Percentiles rank a stretch among this genome's conserved stretches.
These are phyloP conservation scores for Pharus latifolius DNA, from an alignment of 176 grass and related monocot species.

Conservation along the genomic window DNA sequence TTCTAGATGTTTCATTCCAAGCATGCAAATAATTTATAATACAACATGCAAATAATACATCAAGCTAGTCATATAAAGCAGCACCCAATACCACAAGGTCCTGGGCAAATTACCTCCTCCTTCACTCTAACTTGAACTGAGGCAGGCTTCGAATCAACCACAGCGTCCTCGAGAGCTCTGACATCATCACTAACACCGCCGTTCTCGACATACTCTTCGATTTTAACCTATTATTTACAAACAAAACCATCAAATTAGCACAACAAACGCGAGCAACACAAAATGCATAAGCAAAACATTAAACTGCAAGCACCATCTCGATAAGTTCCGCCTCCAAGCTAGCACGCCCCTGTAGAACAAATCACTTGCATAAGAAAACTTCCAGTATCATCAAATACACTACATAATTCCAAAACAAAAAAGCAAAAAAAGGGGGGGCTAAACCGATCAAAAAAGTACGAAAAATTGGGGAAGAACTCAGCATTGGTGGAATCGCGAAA, in stretches of 20 bases:
- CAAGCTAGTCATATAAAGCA: background rate
- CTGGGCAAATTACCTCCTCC: conserved; percentile 2
- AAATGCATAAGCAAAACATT: background rate
- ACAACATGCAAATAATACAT: background rate
- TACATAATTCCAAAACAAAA: too few species aligned
- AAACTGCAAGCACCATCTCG: conserved; percentile 3
- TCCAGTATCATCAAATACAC: too few species aligned
- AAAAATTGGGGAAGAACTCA: too few species aligned
- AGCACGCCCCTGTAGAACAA: background rate
- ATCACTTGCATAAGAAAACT: too few species aligned
- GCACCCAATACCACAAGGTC: background rate
- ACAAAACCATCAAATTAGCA: background rate
- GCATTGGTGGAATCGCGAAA: too few species aligned
- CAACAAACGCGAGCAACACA: background rate
- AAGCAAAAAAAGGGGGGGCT: too few species aligned
- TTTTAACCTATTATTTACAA: conserved; percentile 49
- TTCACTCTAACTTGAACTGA: conserved; percentile 12
- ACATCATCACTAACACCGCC: background rate
- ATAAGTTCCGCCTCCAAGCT: background rate
- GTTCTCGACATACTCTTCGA: conserved; percentile 39
- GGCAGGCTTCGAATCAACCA: background rate
- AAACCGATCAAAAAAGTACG: too few species aligned
- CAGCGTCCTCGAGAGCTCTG: background rate
- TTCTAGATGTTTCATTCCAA: background rate
- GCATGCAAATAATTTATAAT: background rate